phyloP scores from a whole-genome alignment of 2,329 filamentous ascomycete genomes.

The Lasiodiplodia sp. region DNA sequence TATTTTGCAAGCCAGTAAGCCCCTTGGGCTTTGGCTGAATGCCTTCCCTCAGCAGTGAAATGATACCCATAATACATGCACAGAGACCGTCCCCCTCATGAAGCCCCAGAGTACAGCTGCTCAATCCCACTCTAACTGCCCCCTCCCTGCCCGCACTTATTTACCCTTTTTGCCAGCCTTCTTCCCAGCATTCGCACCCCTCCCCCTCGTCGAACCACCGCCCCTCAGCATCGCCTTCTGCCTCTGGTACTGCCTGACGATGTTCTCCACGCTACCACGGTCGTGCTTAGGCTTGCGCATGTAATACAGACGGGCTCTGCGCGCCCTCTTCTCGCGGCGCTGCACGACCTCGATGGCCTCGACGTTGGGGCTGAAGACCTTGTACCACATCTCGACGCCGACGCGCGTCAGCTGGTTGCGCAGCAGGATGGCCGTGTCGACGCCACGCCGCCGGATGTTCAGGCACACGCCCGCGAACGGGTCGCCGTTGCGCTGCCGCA shows the following conservation, averaged over 20 bases:
- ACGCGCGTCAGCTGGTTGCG: conserved; percentile 85
- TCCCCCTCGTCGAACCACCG: conserved; percentile 29
- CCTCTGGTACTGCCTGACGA: conserved; percentile 46
- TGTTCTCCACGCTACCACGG: conserved; percentile 47
- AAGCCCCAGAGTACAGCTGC: background rate
- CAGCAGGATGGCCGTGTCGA: conserved; percentile 87
- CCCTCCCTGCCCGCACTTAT: background rate
- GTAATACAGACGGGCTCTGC: conserved; percentile 87
- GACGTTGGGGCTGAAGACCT: conserved; percentile 90
- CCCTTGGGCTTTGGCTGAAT: background rate
- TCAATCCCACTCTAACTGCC: background rate
- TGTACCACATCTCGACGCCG: conserved; percentile 97
- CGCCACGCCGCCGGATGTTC: conserved; percentile 81
- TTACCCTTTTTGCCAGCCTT: conserved; percentile 35
- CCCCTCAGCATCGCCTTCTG: conserved; percentile 43
- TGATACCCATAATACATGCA: conserved; percentile 23
- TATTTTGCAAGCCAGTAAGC: background rate
- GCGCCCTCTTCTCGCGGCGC: conserved; percentile 81
- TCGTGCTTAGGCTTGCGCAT: conserved; percentile 67
- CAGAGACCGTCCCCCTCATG: background rate
- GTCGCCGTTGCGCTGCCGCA: conserved; percentile 83
- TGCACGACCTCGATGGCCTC: conserved; percentile 93
- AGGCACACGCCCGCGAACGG: conserved; percentile 90
- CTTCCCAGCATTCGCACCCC: conserved; percentile 38
- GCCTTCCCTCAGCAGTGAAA: background rate